Base-by-base conservation (phyloP, 352 stramenopile species). In the Peronospora destructor region DNA sequence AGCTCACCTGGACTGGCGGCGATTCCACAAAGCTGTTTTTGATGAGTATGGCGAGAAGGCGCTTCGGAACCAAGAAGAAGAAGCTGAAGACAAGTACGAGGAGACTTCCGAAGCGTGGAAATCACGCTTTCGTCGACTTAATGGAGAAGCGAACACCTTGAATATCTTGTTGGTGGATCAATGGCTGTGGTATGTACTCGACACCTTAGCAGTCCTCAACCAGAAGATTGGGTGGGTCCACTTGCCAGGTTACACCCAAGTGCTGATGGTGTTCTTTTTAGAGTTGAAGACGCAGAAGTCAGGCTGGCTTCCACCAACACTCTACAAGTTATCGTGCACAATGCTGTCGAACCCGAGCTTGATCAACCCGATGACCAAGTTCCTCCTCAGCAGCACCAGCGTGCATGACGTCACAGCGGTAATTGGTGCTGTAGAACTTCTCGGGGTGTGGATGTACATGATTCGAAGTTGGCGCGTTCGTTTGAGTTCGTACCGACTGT, bases 401-500 rank as follows among this genome's bases (percentile, higher is more conserved):
- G 82, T 94, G 4, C 84, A 94, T 49, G 84, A 94, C 52, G 80
- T 93, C 1, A 89, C 84, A 0, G 84, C 79, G 6, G 84, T 94
- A 6, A 94, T 92, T 28, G 84, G 82, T 40, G 79, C 82, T 0
- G 80, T 94, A 3, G 84, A 94, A 49, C 70, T 94, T 16, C 70
- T 94, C 9, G 84, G 84, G 9, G 84, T 94, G 6, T 94, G 84
- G 84, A 91, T 94, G 82, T 93, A 94, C 51, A 93, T 94, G 82
- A 94, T 94, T 55, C 76, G 84, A 76, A 92, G 79, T 61, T 94
- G 84, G 84, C 84, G 84, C 32, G 82, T 94, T 37, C 79, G 84
- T 7, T 49, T 94, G 21, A 74, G 81, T 35, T 94, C 84, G 14
- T 94, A 94, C 47, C 80, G 84, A 2, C 51, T 94, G 9, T 93